These are phyloP conservation scores for Aspergillus steynii DNA, from an alignment of 495 filamentous ascomycete genomes.

Conservation along the genomic window DNA sequence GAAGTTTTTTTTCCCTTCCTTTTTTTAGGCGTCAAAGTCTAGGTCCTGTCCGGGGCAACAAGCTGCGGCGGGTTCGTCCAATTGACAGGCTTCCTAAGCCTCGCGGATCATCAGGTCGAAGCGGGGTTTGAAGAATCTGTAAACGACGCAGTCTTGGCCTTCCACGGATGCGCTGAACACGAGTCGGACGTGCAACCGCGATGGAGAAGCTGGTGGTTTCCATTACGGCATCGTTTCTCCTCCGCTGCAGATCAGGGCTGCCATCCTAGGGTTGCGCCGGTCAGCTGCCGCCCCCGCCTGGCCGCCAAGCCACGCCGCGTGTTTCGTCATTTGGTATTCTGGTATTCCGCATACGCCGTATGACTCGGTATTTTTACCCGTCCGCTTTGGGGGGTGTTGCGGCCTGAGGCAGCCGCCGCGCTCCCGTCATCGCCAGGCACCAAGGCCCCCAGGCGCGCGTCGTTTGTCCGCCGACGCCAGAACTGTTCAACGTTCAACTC, in stretches of 20 bases:
- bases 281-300: constrained; percentile 7
- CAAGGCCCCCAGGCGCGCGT: constrained; percentile 17
- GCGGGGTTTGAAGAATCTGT: constrained; percentile 18
- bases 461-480: constrained; percentile 13
- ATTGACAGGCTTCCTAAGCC: background rate
- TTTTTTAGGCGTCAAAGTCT: constrained; percentile 5
- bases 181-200: constrained; percentile 3
- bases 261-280: constrained; percentile 5
- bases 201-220: constrained; percentile 19
- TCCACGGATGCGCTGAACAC: constrained; percentile 8
- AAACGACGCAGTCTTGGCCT: constrained; percentile 17
- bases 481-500: constrained; percentile 7
- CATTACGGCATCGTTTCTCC: constrained; percentile 25
- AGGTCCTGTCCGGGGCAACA: constrained; percentile 9
- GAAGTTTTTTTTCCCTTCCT: constrained; percentile 1
- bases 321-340: too few species aligned
- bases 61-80: constrained; percentile 1
- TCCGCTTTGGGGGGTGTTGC: too few species aligned
- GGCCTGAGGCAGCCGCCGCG: constrained; percentile 1
- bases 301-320: too few species aligned
- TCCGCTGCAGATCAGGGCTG: constrained; percentile 11
- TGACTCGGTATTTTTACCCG: too few species aligned
- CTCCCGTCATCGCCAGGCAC: constrained; percentile 18
- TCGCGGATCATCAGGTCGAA: constrained; percentile 11
- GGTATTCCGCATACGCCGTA: too few species aligned